phyloP scores from a whole-genome alignment of 202 grass and related monocot species.

The Carex arenaria region DNA sequence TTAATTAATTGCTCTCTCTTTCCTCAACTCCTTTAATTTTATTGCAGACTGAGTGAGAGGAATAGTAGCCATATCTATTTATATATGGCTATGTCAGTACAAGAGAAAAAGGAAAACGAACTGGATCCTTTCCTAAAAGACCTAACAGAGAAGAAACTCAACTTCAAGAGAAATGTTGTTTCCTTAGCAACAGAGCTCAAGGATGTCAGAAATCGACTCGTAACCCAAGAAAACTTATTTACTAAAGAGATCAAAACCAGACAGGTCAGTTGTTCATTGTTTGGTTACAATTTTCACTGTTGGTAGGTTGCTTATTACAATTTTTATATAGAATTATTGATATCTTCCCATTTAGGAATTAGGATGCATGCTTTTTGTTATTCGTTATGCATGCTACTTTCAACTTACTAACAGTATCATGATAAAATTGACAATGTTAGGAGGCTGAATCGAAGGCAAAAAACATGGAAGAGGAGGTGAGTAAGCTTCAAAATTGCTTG shows the following conservation, averaged over 20 bases:
- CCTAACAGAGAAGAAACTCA: conserved; percentile 85
- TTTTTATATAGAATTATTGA: too few relatives aligned
- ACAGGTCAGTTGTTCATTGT: conserved; percentile 26
- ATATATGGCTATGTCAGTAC: too few relatives aligned
- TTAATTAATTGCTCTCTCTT: too few relatives aligned
- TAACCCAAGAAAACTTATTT: conserved; percentile 54
- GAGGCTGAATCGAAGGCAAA: conserved; percentile 55
- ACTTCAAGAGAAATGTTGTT: conserved; percentile 74
- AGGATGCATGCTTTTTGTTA: too few relatives aligned
- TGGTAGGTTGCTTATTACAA: too few relatives aligned
- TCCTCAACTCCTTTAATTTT: too few relatives aligned
- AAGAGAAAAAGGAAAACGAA: background rate
- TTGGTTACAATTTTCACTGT: too few relatives aligned
- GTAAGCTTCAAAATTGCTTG: conserved; percentile 60
- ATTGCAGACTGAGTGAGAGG: too few relatives aligned
- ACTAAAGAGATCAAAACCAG: conserved; percentile 48
- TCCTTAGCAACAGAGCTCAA: conserved; percentile 77
- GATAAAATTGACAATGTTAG: background rate
- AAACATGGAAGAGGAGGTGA: conserved; percentile 70
- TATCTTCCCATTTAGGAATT: too few relatives aligned
- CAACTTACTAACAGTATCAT: too few relatives aligned
- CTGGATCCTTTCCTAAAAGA: conserved; percentile 76
- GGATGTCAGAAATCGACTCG: conserved; percentile 52
- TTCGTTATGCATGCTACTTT: too few relatives aligned
- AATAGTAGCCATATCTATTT: background rate